Evolutionary conservation across 148 eudicot species (phyloP).

Genomic region (Spergularia marina): DNA sequence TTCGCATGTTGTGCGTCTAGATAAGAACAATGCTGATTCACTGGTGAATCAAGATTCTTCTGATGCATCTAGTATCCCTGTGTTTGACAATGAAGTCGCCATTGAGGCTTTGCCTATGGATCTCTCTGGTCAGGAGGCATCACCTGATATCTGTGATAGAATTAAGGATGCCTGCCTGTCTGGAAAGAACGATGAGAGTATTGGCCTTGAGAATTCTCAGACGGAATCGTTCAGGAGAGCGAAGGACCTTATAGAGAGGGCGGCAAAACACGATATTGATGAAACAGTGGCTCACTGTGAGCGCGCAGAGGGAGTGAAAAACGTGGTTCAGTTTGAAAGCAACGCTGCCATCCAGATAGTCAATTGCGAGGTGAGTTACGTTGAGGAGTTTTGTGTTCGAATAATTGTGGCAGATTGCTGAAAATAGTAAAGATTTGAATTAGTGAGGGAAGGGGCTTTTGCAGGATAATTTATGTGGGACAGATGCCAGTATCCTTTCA

Average conservation of each 20-base stretch:
- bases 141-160: constrained; percentile 33
- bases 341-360: constrained; percentile 30
- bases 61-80: constrained; percentile 13
- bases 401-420: constrained; percentile 31
- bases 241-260: constrained; percentile 30
- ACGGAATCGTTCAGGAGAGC: constrained; percentile 29
- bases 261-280: constrained; percentile 29
- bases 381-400: constrained; percentile 44
- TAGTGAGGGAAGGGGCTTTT: constrained; percentile 50
- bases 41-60: constrained; percentile 16
- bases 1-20: constrained; percentile 10
- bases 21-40: not conserved
- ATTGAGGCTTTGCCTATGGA: constrained; percentile 7
- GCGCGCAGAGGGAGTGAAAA: constrained; percentile 23
- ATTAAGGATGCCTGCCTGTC: constrained; percentile 28
- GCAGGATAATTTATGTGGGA: constrained; percentile 51
- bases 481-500: constrained; percentile 29
- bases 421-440: constrained; percentile 40
- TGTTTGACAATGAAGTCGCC: constrained; percentile 23
- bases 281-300: constrained; percentile 29
- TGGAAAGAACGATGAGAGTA: constrained; percentile 26
- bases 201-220: constrained; percentile 24
- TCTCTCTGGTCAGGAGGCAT: constrained; percentile 23
- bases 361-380: constrained; percentile 56
- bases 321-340: constrained; percentile 20